Conservation (phyloP, 169 alveolate species). For the Condylostoma magnum region DNA sequence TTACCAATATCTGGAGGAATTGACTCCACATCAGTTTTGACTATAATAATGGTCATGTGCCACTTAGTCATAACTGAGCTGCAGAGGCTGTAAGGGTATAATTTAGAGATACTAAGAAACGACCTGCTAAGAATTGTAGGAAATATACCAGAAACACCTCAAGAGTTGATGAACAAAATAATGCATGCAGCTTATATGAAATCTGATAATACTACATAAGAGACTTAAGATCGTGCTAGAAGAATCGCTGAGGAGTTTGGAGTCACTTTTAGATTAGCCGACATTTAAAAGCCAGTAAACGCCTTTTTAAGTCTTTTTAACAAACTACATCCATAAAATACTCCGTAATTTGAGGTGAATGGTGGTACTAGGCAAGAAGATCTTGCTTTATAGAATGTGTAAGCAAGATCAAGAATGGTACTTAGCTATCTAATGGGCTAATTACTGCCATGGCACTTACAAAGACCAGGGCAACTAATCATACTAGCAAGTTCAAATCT, state of each 20-base stretch:
- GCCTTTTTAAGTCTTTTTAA: constrained; percentile 8
- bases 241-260: constrained; percentile 70
- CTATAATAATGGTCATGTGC: constrained; percentile 31
- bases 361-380: constrained; percentile 79
- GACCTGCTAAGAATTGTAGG: constrained; percentile 52
- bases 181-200: constrained; percentile 68
- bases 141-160: constrained; percentile 54
- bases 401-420: constrained; percentile 76
- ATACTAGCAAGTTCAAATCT: constrained; percentile 66
- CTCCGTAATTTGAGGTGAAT: constrained; percentile 52
- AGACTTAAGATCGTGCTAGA: constrained; percentile 52
- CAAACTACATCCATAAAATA: constrained; percentile 29
- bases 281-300: constrained; percentile 43
- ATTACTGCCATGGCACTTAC: constrained; percentile 56
- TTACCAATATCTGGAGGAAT: constrained; percentile 90
- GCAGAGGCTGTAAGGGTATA: neutral
- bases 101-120: neutral
- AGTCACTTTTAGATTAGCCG: constrained; percentile 52
- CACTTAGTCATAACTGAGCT: neutral
- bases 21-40: constrained; percentile 64
- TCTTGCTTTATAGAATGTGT: constrained; percentile 73
- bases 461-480: constrained; percentile 49
- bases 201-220: constrained; percentile 54
- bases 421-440: constrained; percentile 58
- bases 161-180: constrained; percentile 65